A percentile compares a stretch with the other conserved stretches of the same genome.
Evolutionary conservation across 2,329 filamentous ascomycete species (phyloP).

Genomic region (Epicoccum nigrum): DNA sequence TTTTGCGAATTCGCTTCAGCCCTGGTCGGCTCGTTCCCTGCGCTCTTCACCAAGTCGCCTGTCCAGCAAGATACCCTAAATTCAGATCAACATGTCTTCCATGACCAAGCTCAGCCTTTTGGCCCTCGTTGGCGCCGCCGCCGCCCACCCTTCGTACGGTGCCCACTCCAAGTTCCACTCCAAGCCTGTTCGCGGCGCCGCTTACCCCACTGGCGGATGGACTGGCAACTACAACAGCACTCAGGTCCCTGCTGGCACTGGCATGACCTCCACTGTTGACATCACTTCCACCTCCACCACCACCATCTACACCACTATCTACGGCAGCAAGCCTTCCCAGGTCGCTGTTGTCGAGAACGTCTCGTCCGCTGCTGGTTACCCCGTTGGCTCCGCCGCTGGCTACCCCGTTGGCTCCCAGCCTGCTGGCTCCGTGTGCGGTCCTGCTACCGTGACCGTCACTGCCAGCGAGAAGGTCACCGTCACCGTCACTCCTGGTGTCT

Average conservation of each 20-base stretch:
- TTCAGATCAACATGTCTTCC: conserved; percentile 41
- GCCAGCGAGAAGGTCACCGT: conserved; percentile 51
- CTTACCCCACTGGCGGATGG: conserved; percentile 44
- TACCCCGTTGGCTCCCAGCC: conserved; percentile 14
- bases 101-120: conserved; percentile 50
- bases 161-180: conserved; percentile 41
- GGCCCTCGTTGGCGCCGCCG: conserved; percentile 50
- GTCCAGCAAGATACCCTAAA: conserved; percentile 24
- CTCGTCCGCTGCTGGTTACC: conserved; percentile 18
- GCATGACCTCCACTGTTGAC: conserved; percentile 34
- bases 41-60: conserved; percentile 49
- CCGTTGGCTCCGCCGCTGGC: conserved; percentile 19
- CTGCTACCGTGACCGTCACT: conserved; percentile 46
- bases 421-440: conserved; percentile 30
- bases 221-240: conserved; percentile 31
- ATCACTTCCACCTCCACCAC: conserved; percentile 33
- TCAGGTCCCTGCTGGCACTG: conserved; percentile 31
- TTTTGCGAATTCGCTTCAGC: conserved; percentile 47
- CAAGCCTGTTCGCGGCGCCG: conserved; percentile 32
- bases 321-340: conserved; percentile 25
- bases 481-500: conserved; percentile 43
- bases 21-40: conserved; percentile 51
- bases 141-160: conserved; percentile 47
- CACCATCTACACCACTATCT: conserved; percentile 35
- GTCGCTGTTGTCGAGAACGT: conserved; percentile 28